Evolutionary conservation across 1,284 basidiomycete genomes (phyloP).

Genomic region (Mycocalia duriaeana): DNA sequence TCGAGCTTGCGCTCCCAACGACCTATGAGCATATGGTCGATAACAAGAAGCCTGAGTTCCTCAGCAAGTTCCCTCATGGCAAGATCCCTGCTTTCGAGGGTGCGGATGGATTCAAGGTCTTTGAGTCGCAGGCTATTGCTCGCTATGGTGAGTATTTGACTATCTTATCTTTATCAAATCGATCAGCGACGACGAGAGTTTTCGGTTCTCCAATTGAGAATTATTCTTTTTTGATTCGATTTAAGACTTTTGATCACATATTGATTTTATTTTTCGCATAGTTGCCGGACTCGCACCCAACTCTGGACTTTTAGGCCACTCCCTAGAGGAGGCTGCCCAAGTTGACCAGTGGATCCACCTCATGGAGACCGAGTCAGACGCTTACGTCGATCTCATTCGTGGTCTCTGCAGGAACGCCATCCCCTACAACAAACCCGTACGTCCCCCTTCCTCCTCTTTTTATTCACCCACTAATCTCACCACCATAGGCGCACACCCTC

Average conservation of each 20-base stretch:
- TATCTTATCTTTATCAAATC: conserved; percentile 27
- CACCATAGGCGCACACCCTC: conserved; percentile 48
- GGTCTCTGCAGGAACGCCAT: conserved; percentile 34
- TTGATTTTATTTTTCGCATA: conserved; percentile 27
- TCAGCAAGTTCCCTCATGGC: conserved; percentile 77
- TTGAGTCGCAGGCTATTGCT: conserved; percentile 80
- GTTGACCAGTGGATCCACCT: conserved; percentile 47
- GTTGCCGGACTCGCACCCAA: conserved; percentile 57
- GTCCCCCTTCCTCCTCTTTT: conserved; percentile 18
- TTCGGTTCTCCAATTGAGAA: conserved; percentile 34
- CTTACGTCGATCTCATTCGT: conserved; percentile 30
- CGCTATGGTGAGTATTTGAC: conserved; percentile 81
- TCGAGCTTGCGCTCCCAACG: conserved; percentile 58
- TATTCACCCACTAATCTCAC: conserved; percentile 2
- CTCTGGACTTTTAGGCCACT: conserved; percentile 36
- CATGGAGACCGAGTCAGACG: conserved; percentile 34
- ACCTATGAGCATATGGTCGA: conserved; percentile 63
- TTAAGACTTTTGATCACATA: conserved; percentile 42
- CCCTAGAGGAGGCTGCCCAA: conserved; percentile 35
- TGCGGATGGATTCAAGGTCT: conserved; percentile 75
- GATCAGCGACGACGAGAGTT: conserved; percentile 12
- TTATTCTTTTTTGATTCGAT: conserved; percentile 65
- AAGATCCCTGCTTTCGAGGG: conserved; percentile 84
- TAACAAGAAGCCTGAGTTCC: conserved; percentile 77
- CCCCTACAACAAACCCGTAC: conserved; percentile 63